phyloP scores from a whole-genome alignment of 2,329 filamentous ascomycete species.

The Biscogniauxia sp. region DNA sequence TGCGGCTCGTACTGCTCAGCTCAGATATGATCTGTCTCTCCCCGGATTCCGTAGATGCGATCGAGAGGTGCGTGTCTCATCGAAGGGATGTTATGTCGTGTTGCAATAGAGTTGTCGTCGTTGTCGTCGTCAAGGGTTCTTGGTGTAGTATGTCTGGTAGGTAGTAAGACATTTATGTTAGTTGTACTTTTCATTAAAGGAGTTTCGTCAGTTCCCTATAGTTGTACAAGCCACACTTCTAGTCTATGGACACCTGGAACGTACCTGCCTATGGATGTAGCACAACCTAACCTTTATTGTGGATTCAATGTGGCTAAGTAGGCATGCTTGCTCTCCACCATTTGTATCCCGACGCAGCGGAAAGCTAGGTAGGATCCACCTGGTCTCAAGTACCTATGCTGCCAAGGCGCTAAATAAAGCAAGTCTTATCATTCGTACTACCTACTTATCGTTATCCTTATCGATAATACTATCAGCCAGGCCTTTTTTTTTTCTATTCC shows the following conservation, averaged over 20 bases:
- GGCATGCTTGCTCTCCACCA: not conserved
- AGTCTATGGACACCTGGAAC: not conserved
- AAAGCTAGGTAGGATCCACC: constrained; percentile 1
- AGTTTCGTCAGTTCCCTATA: not conserved
- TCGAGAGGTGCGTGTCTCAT: not conserved
- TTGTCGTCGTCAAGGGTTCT: not conserved
- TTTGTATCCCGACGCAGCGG: not conserved
- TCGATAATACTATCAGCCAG: constrained; percentile 2
- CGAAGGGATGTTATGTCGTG: not conserved
- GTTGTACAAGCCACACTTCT: not conserved
- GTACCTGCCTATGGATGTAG: too few species aligned
- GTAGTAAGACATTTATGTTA: not conserved
- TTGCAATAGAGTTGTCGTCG: not conserved
- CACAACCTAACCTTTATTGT: not conserved
- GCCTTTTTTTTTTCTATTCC: constrained; percentile 6
- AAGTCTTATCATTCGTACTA: constrained; percentile 7
- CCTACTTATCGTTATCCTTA: constrained; percentile 10
- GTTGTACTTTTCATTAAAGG: not conserved
- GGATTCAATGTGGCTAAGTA: not conserved
- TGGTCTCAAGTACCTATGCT: not conserved
- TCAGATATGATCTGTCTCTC: not conserved
- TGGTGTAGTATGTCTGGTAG: too few species aligned
- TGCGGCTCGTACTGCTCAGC: constrained; percentile 17
- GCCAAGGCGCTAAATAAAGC: not conserved
- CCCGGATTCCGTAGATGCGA: not conserved